Evolutionary conservation across 75 land plant species (phyloP), one percentile per base, ranked within the genome.

Genomic region (Gnetum montanum): DNA sequence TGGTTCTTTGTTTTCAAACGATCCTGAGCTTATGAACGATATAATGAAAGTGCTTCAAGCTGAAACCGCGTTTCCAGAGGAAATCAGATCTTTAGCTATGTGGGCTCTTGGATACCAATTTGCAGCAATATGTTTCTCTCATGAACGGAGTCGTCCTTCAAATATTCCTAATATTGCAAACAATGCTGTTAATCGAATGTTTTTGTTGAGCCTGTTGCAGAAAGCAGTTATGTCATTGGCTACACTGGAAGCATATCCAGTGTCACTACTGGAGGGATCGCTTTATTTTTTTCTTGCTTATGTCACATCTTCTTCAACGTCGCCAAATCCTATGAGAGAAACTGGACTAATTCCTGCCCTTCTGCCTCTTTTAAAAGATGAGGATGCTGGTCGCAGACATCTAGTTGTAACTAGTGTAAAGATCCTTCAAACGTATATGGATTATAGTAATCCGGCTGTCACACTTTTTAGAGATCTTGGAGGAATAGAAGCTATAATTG

Each of bases 11-110:
- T 95, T 90, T 72, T 86, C 96, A 29, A 95, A 95, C 77, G 99
- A 95, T 63, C 97, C 99, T 24, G 99, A 95, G 56, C 86, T 86
- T 68, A 82, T 86, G 36, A 92, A 95, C 67, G 99, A 95, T 25
- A 60, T 95, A 28, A 88, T 95, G 28, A 71, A 80, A 62, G 78
- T 95, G 36, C 79, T 95, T 33, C 74, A 79, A 20, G 75, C 78
- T 41, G 99, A 90, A 44, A 84, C 76, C 62, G 35, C 70, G 36
- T 68, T 95, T 28, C 83, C 97, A 58, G 99, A 81, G 5, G 61
- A 69, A 27, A 70, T 90, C 23, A 74, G 92, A 43, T 71, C 96
- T 18, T 75, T 83, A 47, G 97, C 99, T 46, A 79, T 95, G 71
- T 71, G 62, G 48, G 97, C 99, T 1, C 54, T 90, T 55, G 91